Evolutionary conservation across 2,329 filamentous ascomycete genomes (phyloP), one percentile per base, ranked within the genome.

Genomic region (Elsinoe ampelina): DNA sequence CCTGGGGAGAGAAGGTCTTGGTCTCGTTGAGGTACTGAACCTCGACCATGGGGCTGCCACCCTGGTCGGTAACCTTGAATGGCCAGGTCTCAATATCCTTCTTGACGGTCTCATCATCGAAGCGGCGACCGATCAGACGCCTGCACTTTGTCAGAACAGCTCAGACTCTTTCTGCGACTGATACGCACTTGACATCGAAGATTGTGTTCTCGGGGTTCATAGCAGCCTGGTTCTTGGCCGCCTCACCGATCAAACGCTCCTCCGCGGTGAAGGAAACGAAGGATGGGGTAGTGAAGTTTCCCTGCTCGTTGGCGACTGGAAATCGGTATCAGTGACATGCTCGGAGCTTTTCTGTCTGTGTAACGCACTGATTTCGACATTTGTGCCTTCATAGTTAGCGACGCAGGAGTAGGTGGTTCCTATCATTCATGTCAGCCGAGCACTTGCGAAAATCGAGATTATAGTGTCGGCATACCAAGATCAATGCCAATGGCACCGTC

Each of bases 401-500:
- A 97, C 93, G 78, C 93, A 98, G 72, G 93, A 97, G 85, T 98
- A 98, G 77, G 93, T 98, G 69, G 93, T 98, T 78, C 93, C 92
- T 96, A 63, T 54, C 34, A 38, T 61, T 59, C 63, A 62, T 66
- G 64, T 65, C 61, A 64, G 67, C 69, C 57, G 45, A 58, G 32
- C 11, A 47, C 32, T 39, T 58, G 35, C 35, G 34, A 22, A 36
- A 55, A 34, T 39, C 57, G 43, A 26, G 35, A 48, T 60, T 58
- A 32, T 20, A 32, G 35, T n/a, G 35, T 52, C 36, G 65, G 79
- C 85, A 71, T 80, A 95, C 92, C 93, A 80, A 98, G 84, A 86
- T 98, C 93, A 81, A 98, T 98, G 85, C 93, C 93, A 80, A 97
- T 89, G 84, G 93, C 93, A 87, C 93, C 93, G 76, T 98, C 93